phyloP scores from a whole-genome alignment of 148 eudicot species.

The Fallopia convolvulus region DNA sequence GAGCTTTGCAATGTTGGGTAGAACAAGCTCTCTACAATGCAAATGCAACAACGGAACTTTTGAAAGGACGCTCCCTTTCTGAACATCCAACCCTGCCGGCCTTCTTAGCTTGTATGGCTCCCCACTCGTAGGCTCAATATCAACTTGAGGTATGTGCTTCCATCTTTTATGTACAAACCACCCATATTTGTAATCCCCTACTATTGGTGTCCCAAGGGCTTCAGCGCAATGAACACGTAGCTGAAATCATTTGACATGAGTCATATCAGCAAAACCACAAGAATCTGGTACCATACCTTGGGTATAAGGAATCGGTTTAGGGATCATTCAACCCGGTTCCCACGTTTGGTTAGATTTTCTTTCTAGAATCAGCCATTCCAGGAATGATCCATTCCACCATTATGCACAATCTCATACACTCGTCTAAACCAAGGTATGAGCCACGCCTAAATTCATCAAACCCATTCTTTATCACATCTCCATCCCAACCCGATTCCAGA shows the following conservation, averaged over 20 bases:
- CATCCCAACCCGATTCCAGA: too few species aligned
- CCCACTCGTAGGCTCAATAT: slow-evolving; percentile 63
- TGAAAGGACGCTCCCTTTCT: slow-evolving; percentile 87
- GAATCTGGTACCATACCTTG: too few species aligned
- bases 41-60: slow-evolving; percentile 81
- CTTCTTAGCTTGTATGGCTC: slow-evolving; percentile 75
- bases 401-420: too few species aligned
- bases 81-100: slow-evolving; percentile 76
- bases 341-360: too few species aligned
- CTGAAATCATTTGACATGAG: slow-evolving; percentile 19
- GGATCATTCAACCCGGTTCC: too few species aligned
- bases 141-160: slow-evolving; percentile 81
- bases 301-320: too few species aligned
- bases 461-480: too few species aligned
- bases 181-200: slow-evolving; percentile 91
- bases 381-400: too few species aligned
- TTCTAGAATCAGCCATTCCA: too few species aligned
- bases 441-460: too few species aligned
- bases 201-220: slow-evolving; percentile 93
- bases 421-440: too few species aligned
- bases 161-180: slow-evolving; percentile 83
- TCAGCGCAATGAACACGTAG: slow-evolving; percentile 95
- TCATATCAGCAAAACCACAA: not conserved
- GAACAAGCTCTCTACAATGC: slow-evolving; percentile 75
- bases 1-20: slow-evolving; percentile 72